Evolutionary conservation across 768 basidiomycete species (phyloP), one percentile per base, ranked within the genome.

Genomic region (Tephrocybe sp.): DNA sequence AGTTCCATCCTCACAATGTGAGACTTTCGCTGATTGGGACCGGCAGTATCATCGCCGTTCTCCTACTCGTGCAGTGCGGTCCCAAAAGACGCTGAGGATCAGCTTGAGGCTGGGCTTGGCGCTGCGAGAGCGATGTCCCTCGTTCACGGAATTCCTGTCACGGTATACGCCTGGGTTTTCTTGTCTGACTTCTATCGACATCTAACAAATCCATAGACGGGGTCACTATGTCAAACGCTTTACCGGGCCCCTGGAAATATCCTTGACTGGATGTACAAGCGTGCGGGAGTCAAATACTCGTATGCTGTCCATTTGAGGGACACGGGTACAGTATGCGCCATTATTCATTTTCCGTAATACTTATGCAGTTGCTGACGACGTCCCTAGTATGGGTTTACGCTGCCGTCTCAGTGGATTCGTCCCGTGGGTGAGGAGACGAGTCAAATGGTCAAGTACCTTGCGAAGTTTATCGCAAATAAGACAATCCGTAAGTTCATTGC

Each of bases 351-450:
- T 29, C 15, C 7, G 6, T 30, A 30, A 30, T 12, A 12, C 15
- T 34, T 15, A 11, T 18, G 18, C 10, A n/a, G 23, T 16, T 11
- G 21, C 30, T 34, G n/a, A 15, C 3, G 31, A 18, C 53, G 4
- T n/a, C 38, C 24, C 36, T 56, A 88, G 86, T 89, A 87, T 57
- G 89, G 89, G 3, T 92, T 90, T 69, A 67, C 85, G 6, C 69
- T 92, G 2, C 91, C 91, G 0, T 68, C 82, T 0, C 68, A 70
- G 42, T 82, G 80, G 78, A 91, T 94, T 54, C 70, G 85, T 6
- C 86, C 90, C 0, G 83, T 88, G 2, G 90, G 88, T 1, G 86
- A 89, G 65, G 91, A 94, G 67, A 82, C 83, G 3, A 71, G 73
- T 15, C 75, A 70, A 21, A 80, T 91, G 68, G 57, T 92, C 23